Evolutionary conservation across 2,329 filamentous ascomycete species (phyloP), one percentile per base, ranked within the genome.

Genomic region (Ascochyta pisi): DNA sequence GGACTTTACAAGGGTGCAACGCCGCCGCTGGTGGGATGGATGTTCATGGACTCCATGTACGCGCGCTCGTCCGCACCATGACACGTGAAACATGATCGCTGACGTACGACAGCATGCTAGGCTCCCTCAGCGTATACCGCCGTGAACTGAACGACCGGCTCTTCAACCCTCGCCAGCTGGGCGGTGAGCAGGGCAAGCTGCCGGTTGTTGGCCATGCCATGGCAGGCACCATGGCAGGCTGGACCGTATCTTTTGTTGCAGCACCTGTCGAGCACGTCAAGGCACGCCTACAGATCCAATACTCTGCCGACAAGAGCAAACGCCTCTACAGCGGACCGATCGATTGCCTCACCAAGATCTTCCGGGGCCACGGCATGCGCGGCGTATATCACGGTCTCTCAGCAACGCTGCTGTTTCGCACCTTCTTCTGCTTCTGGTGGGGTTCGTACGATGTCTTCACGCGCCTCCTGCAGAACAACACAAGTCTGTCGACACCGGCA

Each of bases 381-480:
- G 95, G 94, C 33, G 76, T 99, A 7, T 99, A 94, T 76, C 92
- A 92, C 72, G 95, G 95, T 0, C 83, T 99, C 12, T 81, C 78
- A 34, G 91, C 95, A 1, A 98, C 95, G 0, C 80, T 98, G 44
- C 77, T 98, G 43, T 98, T 98, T 80, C 86, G 95, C 16, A 86
- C 87, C 13, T 96, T 94, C 79, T 99, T 99, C 82, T 97, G 96
- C 83, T 95, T 89, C 80, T 98, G 93, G 93, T 99, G 95, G 95
- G 88, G 88, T n/a, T 90, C 87, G 57, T 99, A 99, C 79, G 94
- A 97, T 69, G 66, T 96, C 27, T 84, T 98, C 65, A 90, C 91
- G 5, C 82, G 86, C 22, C 78, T 83, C 56, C 80, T 98, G 71
- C 81, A 84, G 50, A 76, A 84, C 16, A 81, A 86, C 66, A 96